These are phyloP conservation scores for Salix caprea DNA, from an alignment of 345 rosid species.

Conservation along the genomic window DNA sequence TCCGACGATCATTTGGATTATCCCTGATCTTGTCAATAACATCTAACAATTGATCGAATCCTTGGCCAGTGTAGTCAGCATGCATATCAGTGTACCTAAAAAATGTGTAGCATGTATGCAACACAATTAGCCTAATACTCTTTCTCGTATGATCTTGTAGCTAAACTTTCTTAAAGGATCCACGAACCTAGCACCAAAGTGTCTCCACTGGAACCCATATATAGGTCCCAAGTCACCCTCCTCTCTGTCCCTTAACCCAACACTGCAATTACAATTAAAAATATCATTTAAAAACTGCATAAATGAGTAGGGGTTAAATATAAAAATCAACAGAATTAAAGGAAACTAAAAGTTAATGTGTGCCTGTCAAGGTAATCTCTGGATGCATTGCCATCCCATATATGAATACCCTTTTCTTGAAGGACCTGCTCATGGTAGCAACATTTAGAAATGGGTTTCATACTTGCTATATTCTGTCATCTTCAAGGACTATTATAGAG, in stretches of 20 bases:
- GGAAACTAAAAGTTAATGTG: neutral
- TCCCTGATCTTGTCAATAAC: constrained; percentile 88
- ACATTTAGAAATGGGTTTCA: constrained; percentile 6
- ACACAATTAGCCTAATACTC: neutral
- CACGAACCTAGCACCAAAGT: constrained; percentile 89
- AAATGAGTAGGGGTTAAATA: neutral
- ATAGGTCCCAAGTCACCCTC: constrained; percentile 96
- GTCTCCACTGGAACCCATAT: constrained; percentile 99
- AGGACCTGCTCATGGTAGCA: constrained; percentile 53
- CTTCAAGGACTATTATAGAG: neutral
- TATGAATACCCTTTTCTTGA: constrained; percentile 84
- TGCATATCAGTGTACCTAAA: constrained; percentile 90
- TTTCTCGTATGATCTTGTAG: neutral
- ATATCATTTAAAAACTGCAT: constrained; percentile 6
- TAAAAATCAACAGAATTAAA: neutral
- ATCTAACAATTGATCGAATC: constrained; percentile 90
- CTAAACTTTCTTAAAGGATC: neutral
- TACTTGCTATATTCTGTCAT: neutral
- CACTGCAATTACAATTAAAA: constrained; percentile 38
- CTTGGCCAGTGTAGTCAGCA: constrained; percentile 89
- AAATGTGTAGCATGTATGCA: neutral
- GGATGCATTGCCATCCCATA: constrained; percentile 98
- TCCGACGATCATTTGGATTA: constrained; percentile 83
- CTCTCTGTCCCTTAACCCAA: constrained; percentile 76
- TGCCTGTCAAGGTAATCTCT: constrained; percentile 87